A percentile compares a stretch with the other conserved stretches of the same genome.
Evolutionary conservation across 805 yeast species (phyloP).

Genomic region (Starmera quercuum): DNA sequence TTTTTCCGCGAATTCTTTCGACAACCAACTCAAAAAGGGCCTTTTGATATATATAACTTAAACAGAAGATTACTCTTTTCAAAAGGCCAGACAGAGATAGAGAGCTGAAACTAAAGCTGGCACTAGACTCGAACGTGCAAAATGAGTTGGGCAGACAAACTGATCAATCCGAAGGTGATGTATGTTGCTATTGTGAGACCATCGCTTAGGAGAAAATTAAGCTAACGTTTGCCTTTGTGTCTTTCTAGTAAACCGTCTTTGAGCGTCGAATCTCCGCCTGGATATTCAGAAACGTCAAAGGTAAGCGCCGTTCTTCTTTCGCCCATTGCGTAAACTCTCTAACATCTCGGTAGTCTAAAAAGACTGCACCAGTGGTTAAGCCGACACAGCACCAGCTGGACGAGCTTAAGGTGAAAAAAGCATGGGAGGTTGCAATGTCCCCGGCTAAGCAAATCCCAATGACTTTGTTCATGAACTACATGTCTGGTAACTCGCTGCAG

Average conservation of each 20-base stretch:
- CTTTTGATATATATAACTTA: too few species aligned
- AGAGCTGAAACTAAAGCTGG: too few species aligned
- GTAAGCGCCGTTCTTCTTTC: neutral
- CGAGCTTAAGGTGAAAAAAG: constrained; percentile 30
- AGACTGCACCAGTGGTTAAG: neutral
- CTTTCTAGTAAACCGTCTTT: neutral
- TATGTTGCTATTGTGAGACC: neutral
- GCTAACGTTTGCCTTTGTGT: neutral
- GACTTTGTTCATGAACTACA: constrained; percentile 84
- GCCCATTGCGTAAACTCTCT: neutral
- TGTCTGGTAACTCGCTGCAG: constrained; percentile 88
- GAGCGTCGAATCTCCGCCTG: neutral
- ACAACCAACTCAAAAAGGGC: too few species aligned
- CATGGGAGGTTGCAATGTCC: constrained; percentile 78
- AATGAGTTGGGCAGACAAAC: neutral
- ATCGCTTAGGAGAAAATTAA: neutral
- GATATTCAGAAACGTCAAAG: neutral
- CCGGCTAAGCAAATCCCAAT: constrained; percentile 87
- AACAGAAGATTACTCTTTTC: too few species aligned
- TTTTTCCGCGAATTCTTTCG: too few species aligned
- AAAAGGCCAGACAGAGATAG: too few species aligned
- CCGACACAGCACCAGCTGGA: neutral
- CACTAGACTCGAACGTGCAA: too few species aligned
- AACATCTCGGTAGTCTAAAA: neutral
- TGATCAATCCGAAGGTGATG: neutral